Percentiles rank a stretch among this genome's conserved stretches.
Evolutionary conservation across 208 protist genomes (phyloP).

Genomic region (Crithidia bombi): DNA sequence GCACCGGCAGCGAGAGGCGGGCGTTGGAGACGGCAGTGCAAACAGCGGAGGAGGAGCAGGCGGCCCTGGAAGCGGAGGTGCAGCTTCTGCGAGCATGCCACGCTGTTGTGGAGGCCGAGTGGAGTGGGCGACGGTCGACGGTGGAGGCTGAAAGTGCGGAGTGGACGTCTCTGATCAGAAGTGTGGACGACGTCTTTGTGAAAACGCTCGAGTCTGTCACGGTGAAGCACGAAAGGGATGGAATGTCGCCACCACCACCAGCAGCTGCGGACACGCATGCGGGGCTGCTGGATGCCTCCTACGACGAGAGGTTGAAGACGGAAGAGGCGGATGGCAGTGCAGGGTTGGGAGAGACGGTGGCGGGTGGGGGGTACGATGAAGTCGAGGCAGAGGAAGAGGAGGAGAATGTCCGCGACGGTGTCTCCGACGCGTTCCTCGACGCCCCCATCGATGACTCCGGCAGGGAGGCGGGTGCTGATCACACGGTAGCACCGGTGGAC

Average conservation of each 20-base stretch:
- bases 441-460: too few species aligned
- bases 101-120: not conserved
- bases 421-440: not conserved
- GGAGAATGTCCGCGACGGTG: not conserved
- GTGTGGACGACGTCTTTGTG: not conserved
- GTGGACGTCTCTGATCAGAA: conserved; percentile 1
- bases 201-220: not conserved
- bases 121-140: not conserved
- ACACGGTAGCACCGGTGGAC: too few species aligned
- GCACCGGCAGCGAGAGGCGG: not conserved
- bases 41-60: not conserved
- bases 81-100: conserved; percentile 8
- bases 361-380: conserved; percentile 4
- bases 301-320: not conserved
- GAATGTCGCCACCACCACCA: not conserved
- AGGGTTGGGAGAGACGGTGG: conserved; percentile 12
- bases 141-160: not conserved
- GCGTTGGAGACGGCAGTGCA: conserved; percentile 13
- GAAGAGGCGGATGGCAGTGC: conserved; percentile 15
- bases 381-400: not conserved
- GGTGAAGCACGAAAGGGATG: not conserved
- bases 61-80: conserved; percentile 16
- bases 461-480: too few species aligned
- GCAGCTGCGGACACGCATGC: not conserved
- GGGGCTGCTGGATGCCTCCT: not conserved